Evolutionary conservation across 148 eudicot species (phyloP), one percentile per base, ranked within the genome.

Genomic region (Nepenthes mirabilis): DNA sequence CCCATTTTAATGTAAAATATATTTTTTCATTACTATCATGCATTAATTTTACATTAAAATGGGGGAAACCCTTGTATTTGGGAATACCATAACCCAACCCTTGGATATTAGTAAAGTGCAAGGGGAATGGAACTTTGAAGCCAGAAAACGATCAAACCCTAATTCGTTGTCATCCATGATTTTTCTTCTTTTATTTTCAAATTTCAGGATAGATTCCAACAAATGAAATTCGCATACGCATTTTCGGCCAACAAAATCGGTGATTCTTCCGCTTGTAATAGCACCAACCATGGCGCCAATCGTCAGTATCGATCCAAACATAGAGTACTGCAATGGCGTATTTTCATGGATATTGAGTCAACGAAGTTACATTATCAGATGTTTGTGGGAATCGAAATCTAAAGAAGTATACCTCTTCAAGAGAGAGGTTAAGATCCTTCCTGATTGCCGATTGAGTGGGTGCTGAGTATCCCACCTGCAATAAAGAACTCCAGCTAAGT

Each of bases 231-330:
- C 23, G 14, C 76, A 49, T 80, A 89, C 97, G 88, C 82, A 75
- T 86, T 81, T 89, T 65, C 90, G 65, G 50, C 93, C 97, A 55
- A 82, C 14, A 43, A 49, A 78, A 54, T 89, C 90, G 11, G 93
- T 70, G 14, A 89, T 65, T 61, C 67, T 74, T 37, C 96, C 96
- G 49, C 96, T 89, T 1, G 85, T 77, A 7, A 85, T 61, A 37
- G 93, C 90, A 47, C 96, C 96, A 64, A 85, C 57, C 93, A 85
- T 89, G 2, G 90, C 93, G 52, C 93, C 96, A 73, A 85, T 77
- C 11, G 96, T 85, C 55, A 83, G 48, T 3, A 85, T 81, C 33
- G 96, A 88, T 36, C 96, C 96, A 72, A 85, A 89, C 62, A 75
- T 67, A 52, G 93, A 89, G 71, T 68, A 89, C 90, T 85, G 77